These are phyloP conservation scores for Posidonia oceanica DNA, from an alignment of 116 monocot species.

Conservation along the genomic window DNA sequence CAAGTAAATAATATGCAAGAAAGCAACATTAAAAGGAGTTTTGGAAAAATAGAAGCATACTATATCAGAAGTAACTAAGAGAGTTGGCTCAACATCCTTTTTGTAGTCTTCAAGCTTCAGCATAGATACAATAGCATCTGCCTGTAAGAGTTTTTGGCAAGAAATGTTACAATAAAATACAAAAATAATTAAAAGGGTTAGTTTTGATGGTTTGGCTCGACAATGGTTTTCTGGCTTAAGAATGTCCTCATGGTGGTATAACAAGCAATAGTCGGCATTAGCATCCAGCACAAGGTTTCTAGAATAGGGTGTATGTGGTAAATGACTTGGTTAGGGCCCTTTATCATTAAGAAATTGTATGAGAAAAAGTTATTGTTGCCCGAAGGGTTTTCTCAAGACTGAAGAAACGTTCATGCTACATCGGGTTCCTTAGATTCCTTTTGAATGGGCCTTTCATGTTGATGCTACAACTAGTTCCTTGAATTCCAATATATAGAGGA, in stretches of 20 bases:
- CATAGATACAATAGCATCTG: constrained; percentile 35
- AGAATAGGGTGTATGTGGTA: too few relatives aligned
- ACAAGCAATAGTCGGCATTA: not conserved
- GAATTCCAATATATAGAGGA: too few relatives aligned
- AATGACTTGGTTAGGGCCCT: too few relatives aligned
- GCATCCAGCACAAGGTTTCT: not conserved
- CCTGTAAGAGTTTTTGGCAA: constrained; percentile 9
- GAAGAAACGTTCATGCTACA: too few relatives aligned
- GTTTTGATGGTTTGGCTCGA: not conserved
- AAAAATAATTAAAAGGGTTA: not conserved
- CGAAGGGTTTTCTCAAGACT: too few relatives aligned
- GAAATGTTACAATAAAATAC: constrained; percentile 1
- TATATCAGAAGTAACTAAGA: constrained; percentile 46
- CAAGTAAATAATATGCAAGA: not conserved
- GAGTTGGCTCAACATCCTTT: constrained; percentile 21
- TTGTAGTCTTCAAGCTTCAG: constrained; percentile 24
- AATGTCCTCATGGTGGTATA: not conserved
- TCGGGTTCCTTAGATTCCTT: too few relatives aligned
- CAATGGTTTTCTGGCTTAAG: too few relatives aligned
- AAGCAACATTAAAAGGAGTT: not conserved
- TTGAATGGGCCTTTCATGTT: too few relatives aligned
- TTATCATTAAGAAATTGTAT: too few relatives aligned
- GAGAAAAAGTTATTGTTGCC: too few relatives aligned
- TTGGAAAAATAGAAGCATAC: constrained; percentile 16
- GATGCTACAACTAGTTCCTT: too few relatives aligned